phyloP scores from a whole-genome alignment of 306 rosid genomes.

The Leucaena leucocephala region DNA sequence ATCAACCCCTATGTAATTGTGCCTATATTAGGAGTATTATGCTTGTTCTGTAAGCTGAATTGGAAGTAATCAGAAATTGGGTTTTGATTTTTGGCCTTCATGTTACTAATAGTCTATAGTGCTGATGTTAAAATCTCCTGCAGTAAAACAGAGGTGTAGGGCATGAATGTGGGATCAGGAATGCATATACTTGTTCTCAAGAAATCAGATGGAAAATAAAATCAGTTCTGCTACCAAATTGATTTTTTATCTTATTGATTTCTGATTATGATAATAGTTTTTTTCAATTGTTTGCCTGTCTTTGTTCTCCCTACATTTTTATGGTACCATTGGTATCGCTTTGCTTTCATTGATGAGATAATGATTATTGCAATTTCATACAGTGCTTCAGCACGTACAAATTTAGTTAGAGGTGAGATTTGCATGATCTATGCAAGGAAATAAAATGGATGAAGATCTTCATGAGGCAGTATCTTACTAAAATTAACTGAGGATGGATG shows the following conservation, averaged over 20 bases:
- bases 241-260: not conserved
- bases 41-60: not conserved
- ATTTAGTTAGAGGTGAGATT: constrained; percentile 2
- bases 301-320: not conserved
- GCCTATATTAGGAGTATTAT: not conserved
- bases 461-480: not conserved
- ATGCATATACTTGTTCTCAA: not conserved
- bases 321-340: not conserved
- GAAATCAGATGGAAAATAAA: constrained; percentile 1
- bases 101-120: not conserved
- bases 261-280: not conserved
- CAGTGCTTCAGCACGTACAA: not conserved
- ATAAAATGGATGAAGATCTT: not conserved
- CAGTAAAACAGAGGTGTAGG: not conserved
- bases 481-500: not conserved
- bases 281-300: not conserved
- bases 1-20: not conserved
- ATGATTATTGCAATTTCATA: not conserved
- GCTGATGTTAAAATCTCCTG: not conserved
- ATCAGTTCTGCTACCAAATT: not conserved
- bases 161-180: not conserved
- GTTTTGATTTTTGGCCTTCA: not conserved
- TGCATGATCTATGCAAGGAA: not conserved
- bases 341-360: not conserved
- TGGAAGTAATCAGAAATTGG: not conserved